Conservation (phyloP, 2,329 filamentous ascomycete species). For the Coniochaeta hoffmannii region DNA sequence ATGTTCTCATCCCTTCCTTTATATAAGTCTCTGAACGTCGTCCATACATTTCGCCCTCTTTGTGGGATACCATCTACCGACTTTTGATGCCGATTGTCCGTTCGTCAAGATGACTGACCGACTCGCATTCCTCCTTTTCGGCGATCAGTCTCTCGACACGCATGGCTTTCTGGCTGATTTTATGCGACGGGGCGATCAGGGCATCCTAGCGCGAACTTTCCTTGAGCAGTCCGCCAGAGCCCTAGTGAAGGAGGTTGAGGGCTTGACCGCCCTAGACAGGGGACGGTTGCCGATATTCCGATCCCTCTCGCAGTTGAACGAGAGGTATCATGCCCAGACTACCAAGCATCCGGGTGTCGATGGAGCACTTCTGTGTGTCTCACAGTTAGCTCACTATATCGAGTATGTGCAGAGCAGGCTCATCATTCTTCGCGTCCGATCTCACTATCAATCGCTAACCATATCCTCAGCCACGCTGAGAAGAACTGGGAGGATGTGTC, state of each 20-base stretch:
- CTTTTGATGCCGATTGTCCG: slow-evolving; percentile 16
- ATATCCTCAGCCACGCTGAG: slow-evolving; percentile 35
- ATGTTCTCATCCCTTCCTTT: neutral
- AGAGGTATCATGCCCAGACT: slow-evolving; percentile 51
- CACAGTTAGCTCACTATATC: slow-evolving; percentile 62
- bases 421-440: neutral
- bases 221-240: slow-evolving; percentile 50
- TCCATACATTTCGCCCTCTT: neutral
- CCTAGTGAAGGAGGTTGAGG: slow-evolving; percentile 52
- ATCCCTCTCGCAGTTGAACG: slow-evolving; percentile 56
- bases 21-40: slow-evolving; percentile 9
- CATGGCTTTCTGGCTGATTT: slow-evolving; percentile 54
- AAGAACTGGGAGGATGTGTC: slow-evolving; percentile 48
- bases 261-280: slow-evolving; percentile 48
- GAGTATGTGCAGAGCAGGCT: slow-evolving; percentile 39
- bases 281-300: slow-evolving; percentile 54
- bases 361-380: slow-evolving; percentile 55
- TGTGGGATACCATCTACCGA: neutral
- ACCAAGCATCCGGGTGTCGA: slow-evolving; percentile 56
- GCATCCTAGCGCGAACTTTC: slow-evolving; percentile 52
- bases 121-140: slow-evolving; percentile 56
- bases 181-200: slow-evolving; percentile 35
- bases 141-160: slow-evolving; percentile 64
- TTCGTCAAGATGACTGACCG: slow-evolving; percentile 34
- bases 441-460: slow-evolving; percentile 19